These are phyloP conservation scores for Phytophthora kernoviae DNA, from an alignment of 352 stramenopile species.

Conservation along the genomic window DNA sequence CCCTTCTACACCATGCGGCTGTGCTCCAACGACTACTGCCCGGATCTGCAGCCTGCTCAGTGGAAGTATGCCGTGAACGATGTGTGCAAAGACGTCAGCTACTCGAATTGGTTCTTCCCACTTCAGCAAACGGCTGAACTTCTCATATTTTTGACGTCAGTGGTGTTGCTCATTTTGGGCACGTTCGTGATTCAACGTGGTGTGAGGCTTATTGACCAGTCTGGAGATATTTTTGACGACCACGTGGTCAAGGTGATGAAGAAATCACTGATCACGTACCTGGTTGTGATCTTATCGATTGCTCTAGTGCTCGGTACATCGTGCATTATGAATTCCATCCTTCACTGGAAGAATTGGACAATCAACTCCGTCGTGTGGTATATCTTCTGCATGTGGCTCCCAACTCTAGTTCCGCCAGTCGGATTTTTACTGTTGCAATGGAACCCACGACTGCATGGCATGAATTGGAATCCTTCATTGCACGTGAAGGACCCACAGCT, in stretches of 20 bases:
- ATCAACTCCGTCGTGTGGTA: constrained; percentile 85
- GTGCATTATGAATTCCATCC: constrained; percentile 63
- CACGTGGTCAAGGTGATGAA: constrained; percentile 76
- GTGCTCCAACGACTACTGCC: constrained; percentile 78
- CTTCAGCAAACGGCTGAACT: constrained; percentile 54
- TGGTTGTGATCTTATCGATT: constrained; percentile 77
- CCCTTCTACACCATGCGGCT: constrained; percentile 68
- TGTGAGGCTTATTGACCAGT: constrained; percentile 73
- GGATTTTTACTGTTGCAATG: constrained; percentile 86
- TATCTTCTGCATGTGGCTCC: constrained; percentile 79
- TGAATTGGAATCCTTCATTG: constrained; percentile 68
- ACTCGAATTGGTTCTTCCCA: constrained; percentile 69
- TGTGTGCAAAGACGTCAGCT: constrained; percentile 69
- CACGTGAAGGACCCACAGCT: constrained; percentile 53
- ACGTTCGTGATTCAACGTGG: constrained; percentile 73
- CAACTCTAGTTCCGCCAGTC: constrained; percentile 70
- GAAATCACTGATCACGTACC: constrained; percentile 80
- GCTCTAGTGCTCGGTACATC: constrained; percentile 66
- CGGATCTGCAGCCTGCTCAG: constrained; percentile 78
- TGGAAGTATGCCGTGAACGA: constrained; percentile 76
- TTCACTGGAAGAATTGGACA: constrained; percentile 65
- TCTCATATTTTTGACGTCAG: constrained; percentile 63
- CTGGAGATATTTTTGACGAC: constrained; percentile 74
- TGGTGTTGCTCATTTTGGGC: constrained; percentile 70
- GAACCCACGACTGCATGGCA: constrained; percentile 78